Percentiles rank a stretch among this genome's conserved stretches.
Conservation (phyloP, 768 basidiomycete genomes). For the Mycena metata region DNA sequence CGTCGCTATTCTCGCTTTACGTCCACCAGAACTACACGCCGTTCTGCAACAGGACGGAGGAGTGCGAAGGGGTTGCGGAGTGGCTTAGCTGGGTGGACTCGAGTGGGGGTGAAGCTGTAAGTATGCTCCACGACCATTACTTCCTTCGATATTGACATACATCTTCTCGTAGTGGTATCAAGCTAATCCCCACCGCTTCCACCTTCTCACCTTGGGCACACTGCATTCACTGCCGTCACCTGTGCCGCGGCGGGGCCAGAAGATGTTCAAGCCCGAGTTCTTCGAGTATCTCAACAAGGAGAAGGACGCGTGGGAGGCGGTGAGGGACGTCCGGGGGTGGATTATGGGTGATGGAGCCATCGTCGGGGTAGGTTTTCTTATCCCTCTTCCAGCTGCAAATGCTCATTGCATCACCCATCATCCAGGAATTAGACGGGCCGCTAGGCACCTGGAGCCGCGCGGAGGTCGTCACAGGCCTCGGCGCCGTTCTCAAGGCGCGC, state of each 20-base stretch:
- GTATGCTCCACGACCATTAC: constrained; percentile 38
- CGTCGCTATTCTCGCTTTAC: constrained; percentile 89
- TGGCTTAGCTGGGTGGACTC: constrained; percentile 85
- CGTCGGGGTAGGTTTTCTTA: constrained; percentile 20
- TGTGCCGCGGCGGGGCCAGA: constrained; percentile 83
- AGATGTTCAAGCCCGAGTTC: constrained; percentile 88
- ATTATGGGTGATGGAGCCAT: constrained; percentile 51
- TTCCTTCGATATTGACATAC: not conserved
- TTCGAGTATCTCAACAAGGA: constrained; percentile 74
- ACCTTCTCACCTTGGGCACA: constrained; percentile 83
- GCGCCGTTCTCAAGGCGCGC: constrained; percentile 68
- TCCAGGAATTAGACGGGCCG: no score
- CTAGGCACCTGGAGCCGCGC: constrained; percentile 59
- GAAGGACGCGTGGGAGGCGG: constrained; percentile 71
- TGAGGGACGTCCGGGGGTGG: constrained; percentile 73
- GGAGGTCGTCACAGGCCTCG: constrained; percentile 69
- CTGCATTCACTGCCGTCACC: constrained; percentile 92
- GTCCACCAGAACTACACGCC: constrained; percentile 94
- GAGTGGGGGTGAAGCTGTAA: constrained; percentile 72
- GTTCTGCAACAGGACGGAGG: constrained; percentile 83
- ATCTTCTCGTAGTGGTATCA: constrained; percentile 66
- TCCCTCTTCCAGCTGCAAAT: no score
- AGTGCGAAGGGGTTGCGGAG: constrained; percentile 78
- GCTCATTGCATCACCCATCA: no score
- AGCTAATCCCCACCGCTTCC: constrained; percentile 88